Evolutionary conservation across 2,329 filamentous ascomycete genomes (phyloP), one percentile per base, ranked within the genome.

Genomic region (Claviceps digitariae): DNA sequence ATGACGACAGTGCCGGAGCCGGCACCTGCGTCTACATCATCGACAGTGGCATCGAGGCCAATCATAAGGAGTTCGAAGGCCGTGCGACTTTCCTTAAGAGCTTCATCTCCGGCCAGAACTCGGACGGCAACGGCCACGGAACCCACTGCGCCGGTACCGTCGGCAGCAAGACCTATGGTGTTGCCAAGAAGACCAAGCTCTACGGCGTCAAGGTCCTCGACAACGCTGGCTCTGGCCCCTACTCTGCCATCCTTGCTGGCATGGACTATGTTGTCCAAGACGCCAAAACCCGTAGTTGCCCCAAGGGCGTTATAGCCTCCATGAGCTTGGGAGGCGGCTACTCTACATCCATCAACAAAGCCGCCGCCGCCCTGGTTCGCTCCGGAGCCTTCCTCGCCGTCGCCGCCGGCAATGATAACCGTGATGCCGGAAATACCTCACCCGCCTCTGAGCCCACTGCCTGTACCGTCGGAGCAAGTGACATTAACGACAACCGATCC

Each of bases 251-350:
- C 57, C 68, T 75, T 44, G 70, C 70, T 10, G 72, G 72, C 52
- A 73, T 74, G 58, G 69, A 74, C 61, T 74, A 64, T 38, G 72
- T 72, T 5, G 64, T 66, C 40, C 54, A 58, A 1, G 48, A 50
- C 38, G 4, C 17, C 48, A 10, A 10, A 7, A 63, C 57, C 2
- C 66, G 67, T 55, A 64, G 57, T 59, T 74, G 72, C 65, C 63
- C 67, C 57, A 70, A 66, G 46, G 72, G 73, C 27, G 66, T 71
- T 41, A 76, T 81, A 17, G 72, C 75, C 59, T 78, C 75, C 67
- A 78, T 81, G 77, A 78, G 75, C 17, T 72, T 82, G 4, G 77
- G 78, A 10, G 77, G 77, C 17, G 51, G 59, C 54, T 65, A 59
- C 55, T 75, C 74, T 3, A 54, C 66, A 2, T 63, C 76, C 12